These are phyloP conservation scores for Serendipita sp. DNA, from an alignment of 768 basidiomycete species.

Conservation along the genomic window DNA sequence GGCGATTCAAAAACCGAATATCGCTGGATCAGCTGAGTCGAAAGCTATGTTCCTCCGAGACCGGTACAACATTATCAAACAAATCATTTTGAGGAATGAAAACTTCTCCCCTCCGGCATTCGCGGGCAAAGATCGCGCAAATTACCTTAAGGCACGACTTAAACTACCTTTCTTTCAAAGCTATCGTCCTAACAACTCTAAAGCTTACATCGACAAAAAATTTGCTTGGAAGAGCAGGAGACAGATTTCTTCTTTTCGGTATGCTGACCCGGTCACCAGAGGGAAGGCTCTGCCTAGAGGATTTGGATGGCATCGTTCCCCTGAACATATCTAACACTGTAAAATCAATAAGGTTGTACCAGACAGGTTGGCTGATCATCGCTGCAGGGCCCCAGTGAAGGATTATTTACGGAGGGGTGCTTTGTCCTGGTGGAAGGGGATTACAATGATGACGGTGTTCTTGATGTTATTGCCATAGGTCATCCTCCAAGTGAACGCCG, in stretches of 20 bases:
- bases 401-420: constrained; percentile 90
- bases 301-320: constrained; percentile 78
- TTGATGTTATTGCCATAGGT: constrained; percentile 85
- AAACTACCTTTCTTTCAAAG: constrained; percentile 1
- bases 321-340: constrained; percentile 82
- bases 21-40: constrained; percentile 75
- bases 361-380: background rate
- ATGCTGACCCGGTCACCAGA: constrained; percentile 84
- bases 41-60: constrained; percentile 68
- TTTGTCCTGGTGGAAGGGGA: constrained; percentile 92
- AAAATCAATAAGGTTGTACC: constrained; percentile 16
- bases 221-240: constrained; percentile 73
- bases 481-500: constrained; percentile 94
- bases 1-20: constrained; percentile 36
- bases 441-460: constrained; percentile 79
- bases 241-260: constrained; percentile 84
- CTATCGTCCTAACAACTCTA: background rate
- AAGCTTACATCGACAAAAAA: constrained; percentile 94
- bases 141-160: constrained; percentile 62
- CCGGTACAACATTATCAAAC: constrained; percentile 77
- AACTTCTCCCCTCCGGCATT: constrained; percentile 94
- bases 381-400: constrained; percentile 81
- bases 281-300: constrained; percentile 81
- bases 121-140: constrained; percentile 72
- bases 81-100: constrained; percentile 86